Base-by-base conservation (phyloP, 441 rosid genomes). In the Pelargonium cotyledonis region DNA sequence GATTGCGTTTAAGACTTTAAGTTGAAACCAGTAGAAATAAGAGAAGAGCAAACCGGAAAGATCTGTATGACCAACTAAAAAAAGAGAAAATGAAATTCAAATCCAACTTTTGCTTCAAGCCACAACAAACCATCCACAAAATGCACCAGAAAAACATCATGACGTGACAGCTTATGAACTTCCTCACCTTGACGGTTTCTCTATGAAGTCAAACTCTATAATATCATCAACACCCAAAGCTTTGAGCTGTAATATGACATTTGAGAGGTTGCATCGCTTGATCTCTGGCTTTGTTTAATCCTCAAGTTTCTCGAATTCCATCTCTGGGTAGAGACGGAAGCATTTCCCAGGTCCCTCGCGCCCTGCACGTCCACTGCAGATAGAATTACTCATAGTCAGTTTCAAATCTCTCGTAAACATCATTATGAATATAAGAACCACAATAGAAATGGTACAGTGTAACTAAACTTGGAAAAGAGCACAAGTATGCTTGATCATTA, bases 301-400 rank as follows among this genome's bases (percentile, higher is more conserved):
- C 78, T 87, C 96, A 63, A 94, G 89, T 74, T 89, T 94, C 83
- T 80, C 95, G 79, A 91, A 94, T 80, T 94, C 97, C 23, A 77
- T 81, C 82, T 94, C 95, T 6, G 89, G 96, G 76, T 91, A 94
- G 65, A 94, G 95, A 68, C 94, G 95, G 73, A 87, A 94, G 79
- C 96, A 88, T 76, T 89, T 91, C 63, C 96, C 97, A 60, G 87
- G 92, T 68, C 92, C 91, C 78, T 94, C 98, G 75, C 98, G 97
- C 65, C 96, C 98, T 69, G 97, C 97, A 15, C 97, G 95, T 62
- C 98, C 98, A 83, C 98, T 94, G 79, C 75, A 80, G 43, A 18
- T 73, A 72, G 73, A 81, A 55, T n/a, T n/a, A 66, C 10, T 31
- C 55, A 55, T 60, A 43, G 58, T 71, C 60, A 18, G 75, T 63